phyloP scores from a whole-genome alignment of 345 rosid genomes.

The Moricandia arvensis region DNA sequence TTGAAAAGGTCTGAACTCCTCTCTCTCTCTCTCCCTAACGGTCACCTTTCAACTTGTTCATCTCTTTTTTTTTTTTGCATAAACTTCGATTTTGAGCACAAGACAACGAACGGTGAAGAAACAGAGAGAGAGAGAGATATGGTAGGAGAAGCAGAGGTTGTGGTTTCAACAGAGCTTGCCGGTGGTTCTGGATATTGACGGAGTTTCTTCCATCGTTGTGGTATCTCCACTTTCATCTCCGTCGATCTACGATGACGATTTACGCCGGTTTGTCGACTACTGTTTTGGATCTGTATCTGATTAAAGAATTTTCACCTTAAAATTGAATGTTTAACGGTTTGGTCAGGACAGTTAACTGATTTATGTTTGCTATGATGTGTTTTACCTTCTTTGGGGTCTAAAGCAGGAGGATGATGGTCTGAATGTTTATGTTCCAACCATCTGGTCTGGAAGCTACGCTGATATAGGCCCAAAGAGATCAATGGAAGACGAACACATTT shows the following conservation, averaged over 20 bases:
- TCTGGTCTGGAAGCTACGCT: constrained; percentile 81
- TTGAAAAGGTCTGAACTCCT: too few species aligned
- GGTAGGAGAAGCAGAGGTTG: constrained; percentile 71
- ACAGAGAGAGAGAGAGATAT: constrained; percentile 39
- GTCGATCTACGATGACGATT: constrained; percentile 43
- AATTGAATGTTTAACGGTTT: not conserved
- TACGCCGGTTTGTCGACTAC: constrained; percentile 38
- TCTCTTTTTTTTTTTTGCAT: too few species aligned
- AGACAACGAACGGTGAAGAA: not conserved
- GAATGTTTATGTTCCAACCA: constrained; percentile 45
- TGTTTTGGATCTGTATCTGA: not conserved
- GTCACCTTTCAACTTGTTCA: too few species aligned
- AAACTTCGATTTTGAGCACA: too few species aligned
- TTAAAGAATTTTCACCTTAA: not conserved
- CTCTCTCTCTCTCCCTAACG: too few species aligned
- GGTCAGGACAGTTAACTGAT: not conserved
- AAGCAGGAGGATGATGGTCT: not conserved
- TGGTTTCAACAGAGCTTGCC: constrained; percentile 54
- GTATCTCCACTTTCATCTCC: constrained; percentile 43
- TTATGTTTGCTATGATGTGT: not conserved
- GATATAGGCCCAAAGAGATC: constrained; percentile 60
- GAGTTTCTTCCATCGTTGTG: constrained; percentile 19
- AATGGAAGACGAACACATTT: constrained; percentile 92
- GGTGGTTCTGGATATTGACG: constrained; percentile 48
- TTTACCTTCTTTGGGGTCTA: not conserved